Evolutionary conservation across 1,139 yeast genomes (phyloP).

Genomic region (Lodderomyces metapsilosis): DNA sequence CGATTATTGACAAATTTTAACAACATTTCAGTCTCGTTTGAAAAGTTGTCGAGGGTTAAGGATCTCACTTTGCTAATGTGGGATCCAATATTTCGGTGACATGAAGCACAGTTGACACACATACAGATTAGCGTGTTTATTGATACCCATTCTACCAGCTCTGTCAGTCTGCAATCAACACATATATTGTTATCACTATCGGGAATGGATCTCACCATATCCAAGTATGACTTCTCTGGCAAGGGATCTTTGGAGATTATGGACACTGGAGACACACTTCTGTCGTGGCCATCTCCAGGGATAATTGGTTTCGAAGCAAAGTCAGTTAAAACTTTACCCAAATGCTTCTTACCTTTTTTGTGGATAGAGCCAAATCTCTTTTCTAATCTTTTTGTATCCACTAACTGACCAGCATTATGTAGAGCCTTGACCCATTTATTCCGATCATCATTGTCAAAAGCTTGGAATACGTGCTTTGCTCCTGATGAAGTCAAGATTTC

Average conservation of each 20-base stretch:
- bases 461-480: constrained; percentile 73
- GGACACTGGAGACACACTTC: constrained; percentile 35
- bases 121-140: constrained; percentile 69
- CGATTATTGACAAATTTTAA: constrained; percentile 43
- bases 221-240: constrained; percentile 31
- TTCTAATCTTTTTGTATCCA: constrained; percentile 28
- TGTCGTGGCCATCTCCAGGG: constrained; percentile 20
- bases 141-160: constrained; percentile 85
- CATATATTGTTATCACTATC: constrained; percentile 64
- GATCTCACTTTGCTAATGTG: constrained; percentile 51
- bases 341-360: constrained; percentile 13
- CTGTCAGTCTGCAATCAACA: constrained; percentile 72
- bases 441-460: constrained; percentile 68
- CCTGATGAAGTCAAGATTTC: constrained; percentile 74
- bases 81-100: constrained; percentile 54
- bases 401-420: constrained; percentile 48
- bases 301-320: constrained; percentile 17
- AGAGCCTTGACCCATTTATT: constrained; percentile 66
- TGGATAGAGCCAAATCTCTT: constrained; percentile 7
- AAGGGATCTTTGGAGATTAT: constrained; percentile 24
- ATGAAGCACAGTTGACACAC: constrained; percentile 78
- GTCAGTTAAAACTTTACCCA: constrained; percentile 15
- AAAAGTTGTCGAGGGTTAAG: constrained; percentile 50
- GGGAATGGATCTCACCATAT: constrained; percentile 42
- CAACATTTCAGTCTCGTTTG: constrained; percentile 38